Base-by-base conservation (phyloP, 2,329 filamentous ascomycete genomes). In the Ophiocordyceps camponoti-rufipedis region DNA sequence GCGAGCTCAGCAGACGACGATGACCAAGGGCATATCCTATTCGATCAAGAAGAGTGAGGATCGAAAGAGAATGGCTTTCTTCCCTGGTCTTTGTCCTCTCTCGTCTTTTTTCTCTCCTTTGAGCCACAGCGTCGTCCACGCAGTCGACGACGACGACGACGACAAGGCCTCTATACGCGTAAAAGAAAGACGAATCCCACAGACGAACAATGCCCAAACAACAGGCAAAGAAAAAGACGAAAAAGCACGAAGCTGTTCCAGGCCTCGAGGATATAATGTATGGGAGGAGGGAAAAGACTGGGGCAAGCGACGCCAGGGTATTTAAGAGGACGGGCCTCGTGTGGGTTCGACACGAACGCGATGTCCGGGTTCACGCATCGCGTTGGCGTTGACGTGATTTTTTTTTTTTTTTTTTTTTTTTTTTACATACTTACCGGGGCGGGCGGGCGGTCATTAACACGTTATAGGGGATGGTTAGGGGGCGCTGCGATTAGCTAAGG, bases 331-430 rank as follows among this genome's bases (percentile, higher is more conserved):
- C 38, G 28, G 16, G 28, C 12, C 28, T 42, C 19, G 40, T 42
- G 40, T 42, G 40, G 40, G 40, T 42, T 42, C 39, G 48, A 49
- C 49, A 52, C 50, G 49, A 48, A 51, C 50, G 50, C 50, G 50
- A 42, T 42, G 14, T 12, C 28, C 12, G 12, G n/a, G 43, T 35
- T 47, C 46, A 46, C 51, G 50, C 48, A 45, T 51, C 48, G 51
- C 51, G 51, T 53, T 51, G 49, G 49, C 51, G 51, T 52, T 52
- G 46, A 48, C 48, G 48, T 28, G 19, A 29, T 19, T 42, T 16
- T 42, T 41, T 23, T 28, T 13, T 41, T 18, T 41, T 18, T 41
- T 23, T 41, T 23, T 41, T 28, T 39, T 39, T 39, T 16, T 16
- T 39, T 39, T 16, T 18, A 39, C n/a, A n/a, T n/a, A n/a, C n/a